phyloP scores from a whole-genome alignment of 352 stramenopile genomes.

The Globisporangium mamillatum region DNA sequence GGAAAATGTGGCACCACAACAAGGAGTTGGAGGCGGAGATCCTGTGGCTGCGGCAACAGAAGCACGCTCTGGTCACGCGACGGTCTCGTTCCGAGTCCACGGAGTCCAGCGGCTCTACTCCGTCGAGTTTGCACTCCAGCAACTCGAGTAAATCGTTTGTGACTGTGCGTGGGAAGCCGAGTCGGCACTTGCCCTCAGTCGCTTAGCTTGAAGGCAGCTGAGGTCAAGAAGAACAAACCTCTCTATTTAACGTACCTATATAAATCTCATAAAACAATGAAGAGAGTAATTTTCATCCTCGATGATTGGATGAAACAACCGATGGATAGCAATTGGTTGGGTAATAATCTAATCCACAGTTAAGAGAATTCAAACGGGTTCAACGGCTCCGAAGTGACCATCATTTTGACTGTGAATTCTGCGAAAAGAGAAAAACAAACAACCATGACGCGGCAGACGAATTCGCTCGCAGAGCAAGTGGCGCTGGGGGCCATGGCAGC shows the following conservation, averaged over 20 bases:
- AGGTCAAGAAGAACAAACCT: neutral
- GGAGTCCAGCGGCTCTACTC: neutral
- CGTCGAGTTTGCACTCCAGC: neutral
- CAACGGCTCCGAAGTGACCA: neutral
- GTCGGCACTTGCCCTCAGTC: neutral
- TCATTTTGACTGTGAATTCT: neutral
- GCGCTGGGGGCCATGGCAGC: constrained; percentile 23
- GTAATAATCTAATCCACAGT: constrained; percentile 8
- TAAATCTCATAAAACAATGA: neutral
- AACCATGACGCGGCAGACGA: constrained; percentile 22
- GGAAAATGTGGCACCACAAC: constrained; percentile 46
- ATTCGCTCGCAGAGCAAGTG: constrained; percentile 17
- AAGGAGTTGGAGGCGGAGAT: constrained; percentile 51
- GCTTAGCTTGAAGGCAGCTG: neutral
- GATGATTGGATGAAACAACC: neutral
- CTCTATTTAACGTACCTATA: constrained; percentile 11
- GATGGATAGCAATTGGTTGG: neutral
- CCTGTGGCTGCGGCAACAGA: constrained; percentile 38
- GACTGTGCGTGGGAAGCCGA: neutral
- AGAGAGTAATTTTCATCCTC: neutral
- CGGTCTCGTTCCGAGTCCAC: constrained; percentile 3
- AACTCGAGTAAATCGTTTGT: neutral
- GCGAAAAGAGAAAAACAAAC: neutral
- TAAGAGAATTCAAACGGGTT: neutral
- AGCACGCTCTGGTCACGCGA: constrained; percentile 13